phyloP scores from a whole-genome alignment of 768 basidiomycete species.

The Suillus decipiens region DNA sequence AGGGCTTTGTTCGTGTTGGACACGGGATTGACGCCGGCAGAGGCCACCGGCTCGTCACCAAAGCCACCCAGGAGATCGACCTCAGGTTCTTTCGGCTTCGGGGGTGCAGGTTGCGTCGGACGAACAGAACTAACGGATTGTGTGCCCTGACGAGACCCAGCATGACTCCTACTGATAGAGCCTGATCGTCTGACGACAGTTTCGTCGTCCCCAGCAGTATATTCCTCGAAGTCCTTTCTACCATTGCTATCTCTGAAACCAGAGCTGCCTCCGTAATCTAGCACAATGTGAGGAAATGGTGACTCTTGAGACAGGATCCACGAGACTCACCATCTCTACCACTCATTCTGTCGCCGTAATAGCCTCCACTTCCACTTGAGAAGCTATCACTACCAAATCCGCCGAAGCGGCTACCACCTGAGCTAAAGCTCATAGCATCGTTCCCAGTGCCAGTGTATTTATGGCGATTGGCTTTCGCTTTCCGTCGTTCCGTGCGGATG shows the following conservation, averaged over 20 bases:
- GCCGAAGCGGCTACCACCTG: constrained; percentile 61
- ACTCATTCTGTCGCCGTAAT: constrained; percentile 46
- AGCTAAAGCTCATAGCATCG: constrained; percentile 69
- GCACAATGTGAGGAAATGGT: constrained; percentile 19
- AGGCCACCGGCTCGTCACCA: constrained; percentile 55
- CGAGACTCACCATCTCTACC: constrained; percentile 39
- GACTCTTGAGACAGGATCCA: constrained; percentile 12
- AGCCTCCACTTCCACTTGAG: constrained; percentile 34
- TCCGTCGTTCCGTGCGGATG: constrained; percentile 85
- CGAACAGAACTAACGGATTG: constrained; percentile 18
- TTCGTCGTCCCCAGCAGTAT: constrained; percentile 97
- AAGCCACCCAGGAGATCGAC: constrained; percentile 81
- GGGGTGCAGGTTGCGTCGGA: constrained; percentile 31
- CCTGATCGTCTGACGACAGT: constrained; percentile 40
- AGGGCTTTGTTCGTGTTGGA: constrained; percentile 32
- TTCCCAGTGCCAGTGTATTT: constrained; percentile 91
- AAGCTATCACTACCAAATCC: constrained; percentile 66
- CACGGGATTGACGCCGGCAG: constrained; percentile 13
- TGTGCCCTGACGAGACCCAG: constrained; percentile 42
- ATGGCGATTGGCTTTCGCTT: constrained; percentile 86
- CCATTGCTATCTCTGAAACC: constrained; percentile 62
- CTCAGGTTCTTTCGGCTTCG: constrained; percentile 48
- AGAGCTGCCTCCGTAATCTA: constrained; percentile 45
- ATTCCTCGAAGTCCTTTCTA: constrained; percentile 81
- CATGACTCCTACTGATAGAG: constrained; percentile 37